Percentiles rank a stretch among this genome's conserved stretches.
Evolutionary conservation across 169 alveolate species (phyloP).

Genomic region (Plasmodium coatneyi): DNA sequence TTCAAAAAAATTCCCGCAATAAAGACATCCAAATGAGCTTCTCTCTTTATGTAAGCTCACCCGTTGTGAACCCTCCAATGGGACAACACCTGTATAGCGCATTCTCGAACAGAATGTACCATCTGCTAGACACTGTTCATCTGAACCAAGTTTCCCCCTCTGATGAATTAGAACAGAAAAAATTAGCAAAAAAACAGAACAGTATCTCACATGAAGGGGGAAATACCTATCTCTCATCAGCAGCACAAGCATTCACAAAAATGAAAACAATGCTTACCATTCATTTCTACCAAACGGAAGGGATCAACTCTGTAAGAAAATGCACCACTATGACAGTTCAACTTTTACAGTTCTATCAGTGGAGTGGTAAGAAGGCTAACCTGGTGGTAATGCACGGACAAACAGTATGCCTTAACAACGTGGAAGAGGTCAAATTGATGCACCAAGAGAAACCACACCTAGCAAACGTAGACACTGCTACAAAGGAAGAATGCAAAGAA

Average conservation of each 20-base stretch:
- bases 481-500: neutral
- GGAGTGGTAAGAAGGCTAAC: neutral
- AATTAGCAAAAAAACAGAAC: neutral
- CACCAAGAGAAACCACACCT: neutral
- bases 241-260: neutral
- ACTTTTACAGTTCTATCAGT: neutral
- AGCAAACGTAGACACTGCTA: neutral
- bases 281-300: neutral
- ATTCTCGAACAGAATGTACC: neutral
- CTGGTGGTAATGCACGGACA: neutral
- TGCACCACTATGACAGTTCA: neutral
- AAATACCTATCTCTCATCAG: neutral
- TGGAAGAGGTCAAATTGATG: neutral
- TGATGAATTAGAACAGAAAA: neutral
- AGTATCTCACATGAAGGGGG: neutral
- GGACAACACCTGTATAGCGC: neutral
- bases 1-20: neutral
- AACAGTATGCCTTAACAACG: neutral
- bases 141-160: neutral
- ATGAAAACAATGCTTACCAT: neutral
- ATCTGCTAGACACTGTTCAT: neutral
- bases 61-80: neutral
- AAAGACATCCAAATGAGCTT: neutral
- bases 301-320: neutral
- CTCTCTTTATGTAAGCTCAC: neutral